Evolutionary conservation across 2,329 filamentous ascomycete genomes (phyloP).

Genomic region (Lecanosticta acicola): DNA sequence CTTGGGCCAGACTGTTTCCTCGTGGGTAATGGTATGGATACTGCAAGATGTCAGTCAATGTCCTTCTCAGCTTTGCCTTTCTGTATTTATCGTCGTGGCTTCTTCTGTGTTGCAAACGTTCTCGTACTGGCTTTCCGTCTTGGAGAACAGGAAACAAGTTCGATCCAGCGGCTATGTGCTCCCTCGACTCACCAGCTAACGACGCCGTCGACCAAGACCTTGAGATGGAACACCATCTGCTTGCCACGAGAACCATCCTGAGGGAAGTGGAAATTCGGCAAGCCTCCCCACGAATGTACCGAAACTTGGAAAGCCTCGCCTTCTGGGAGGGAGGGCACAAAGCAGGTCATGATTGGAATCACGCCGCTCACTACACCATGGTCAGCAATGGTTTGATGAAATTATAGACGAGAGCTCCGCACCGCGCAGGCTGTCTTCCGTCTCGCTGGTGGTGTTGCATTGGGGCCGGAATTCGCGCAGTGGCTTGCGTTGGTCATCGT

Average conservation of each 20-base stretch:
- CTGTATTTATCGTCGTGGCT: too few species aligned
- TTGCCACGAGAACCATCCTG: not conserved
- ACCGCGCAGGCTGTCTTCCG: not conserved
- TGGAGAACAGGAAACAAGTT: too few species aligned
- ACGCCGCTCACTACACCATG: not conserved
- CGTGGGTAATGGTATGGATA: constrained; percentile 4
- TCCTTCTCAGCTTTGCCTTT: too few species aligned
- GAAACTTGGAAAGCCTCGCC: constrained; percentile 64
- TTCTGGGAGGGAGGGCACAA: constrained; percentile 58
- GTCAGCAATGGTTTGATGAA: not conserved
- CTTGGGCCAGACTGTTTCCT: not conserved
- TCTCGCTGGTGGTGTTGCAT: constrained; percentile 39
- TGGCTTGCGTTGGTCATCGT: constrained; percentile 52
- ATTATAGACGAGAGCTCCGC: not conserved
- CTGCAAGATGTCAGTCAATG: too few species aligned
- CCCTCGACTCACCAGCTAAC: not conserved
- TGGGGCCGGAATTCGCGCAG: constrained; percentile 76
- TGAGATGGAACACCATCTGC: constrained; percentile 40
- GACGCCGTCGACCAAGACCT: constrained; percentile 63
- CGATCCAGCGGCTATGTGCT: too few species aligned
- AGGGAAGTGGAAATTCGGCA: constrained; percentile 30
- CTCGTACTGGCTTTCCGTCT: too few species aligned
- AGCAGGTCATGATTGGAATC: constrained; percentile 53
- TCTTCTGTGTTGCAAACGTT: too few species aligned
- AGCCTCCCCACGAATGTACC: constrained; percentile 66